phyloP scores from a whole-genome alignment of 2,329 filamentous ascomycete species.

The Delphinella strobiligena region DNA sequence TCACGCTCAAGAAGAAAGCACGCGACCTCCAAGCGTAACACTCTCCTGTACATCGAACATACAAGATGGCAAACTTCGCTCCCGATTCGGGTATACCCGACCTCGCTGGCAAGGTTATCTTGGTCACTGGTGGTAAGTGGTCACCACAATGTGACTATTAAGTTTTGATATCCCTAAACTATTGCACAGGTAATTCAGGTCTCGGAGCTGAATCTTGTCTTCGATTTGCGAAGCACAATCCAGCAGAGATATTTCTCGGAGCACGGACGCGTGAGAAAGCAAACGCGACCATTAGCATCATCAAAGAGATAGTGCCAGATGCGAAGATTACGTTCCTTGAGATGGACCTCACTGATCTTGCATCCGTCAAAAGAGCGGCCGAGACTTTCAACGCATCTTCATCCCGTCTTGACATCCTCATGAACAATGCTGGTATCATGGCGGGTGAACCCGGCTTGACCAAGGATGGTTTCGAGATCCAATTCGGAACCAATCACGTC shows the following conservation, averaged over 20 bases:
- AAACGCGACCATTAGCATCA: slow-evolving; percentile 31
- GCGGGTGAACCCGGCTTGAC: slow-evolving; percentile 24
- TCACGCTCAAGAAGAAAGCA: too few species aligned
- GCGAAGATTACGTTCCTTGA: slow-evolving; percentile 32
- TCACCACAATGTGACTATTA: slow-evolving; percentile 1
- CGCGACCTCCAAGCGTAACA: too few species aligned
- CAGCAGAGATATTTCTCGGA: slow-evolving; percentile 43
- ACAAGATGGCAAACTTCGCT: too few species aligned
- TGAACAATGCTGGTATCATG: slow-evolving; percentile 36
- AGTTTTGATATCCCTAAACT: neutral
- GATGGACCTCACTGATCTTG: slow-evolving; percentile 40
- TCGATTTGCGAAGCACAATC: slow-evolving; percentile 38
- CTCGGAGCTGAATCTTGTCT: slow-evolving; percentile 27
- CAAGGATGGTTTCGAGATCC: slow-evolving; percentile 36
- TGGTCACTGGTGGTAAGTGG: slow-evolving; percentile 15
- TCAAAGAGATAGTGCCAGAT: slow-evolving; percentile 19
- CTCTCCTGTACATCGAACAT: too few species aligned
- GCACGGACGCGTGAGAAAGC: slow-evolving; percentile 33
- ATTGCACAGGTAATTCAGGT: slow-evolving; percentile 12
- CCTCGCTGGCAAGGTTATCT: slow-evolving; percentile 20
- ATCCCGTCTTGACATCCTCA: slow-evolving; percentile 18
- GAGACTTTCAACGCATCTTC: slow-evolving; percentile 21
- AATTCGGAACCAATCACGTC: slow-evolving; percentile 44
- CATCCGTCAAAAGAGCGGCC: slow-evolving; percentile 34
- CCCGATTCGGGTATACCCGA: slow-evolving; percentile 20